Conservation (phyloP, 1,139 yeast species). For the Pichia sp. region DNA sequence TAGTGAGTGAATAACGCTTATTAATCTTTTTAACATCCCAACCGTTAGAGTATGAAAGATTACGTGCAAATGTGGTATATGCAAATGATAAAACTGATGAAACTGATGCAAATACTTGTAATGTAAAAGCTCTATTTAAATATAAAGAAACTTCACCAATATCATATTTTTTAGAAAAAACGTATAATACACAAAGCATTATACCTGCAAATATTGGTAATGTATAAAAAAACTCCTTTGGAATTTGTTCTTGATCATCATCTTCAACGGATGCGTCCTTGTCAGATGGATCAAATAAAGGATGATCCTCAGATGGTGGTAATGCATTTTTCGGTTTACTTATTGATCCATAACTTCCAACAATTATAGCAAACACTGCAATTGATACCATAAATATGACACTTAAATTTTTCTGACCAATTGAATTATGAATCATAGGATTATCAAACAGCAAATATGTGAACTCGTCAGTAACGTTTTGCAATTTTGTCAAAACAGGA, state of each 20-base stretch:
- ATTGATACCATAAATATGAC: slow-evolving; percentile 14
- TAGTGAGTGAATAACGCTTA: slow-evolving; percentile 29
- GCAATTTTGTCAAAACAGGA: slow-evolving; percentile 2
- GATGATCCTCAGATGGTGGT: slow-evolving; percentile 35
- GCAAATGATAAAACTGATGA: slow-evolving; percentile 24
- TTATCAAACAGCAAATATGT: slow-evolving; percentile 21
- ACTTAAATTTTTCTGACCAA: slow-evolving; percentile 13
- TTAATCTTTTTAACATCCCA: slow-evolving; percentile 19
- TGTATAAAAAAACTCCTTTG: slow-evolving; percentile 1
- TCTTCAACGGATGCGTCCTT: slow-evolving; percentile 27
- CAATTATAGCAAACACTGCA: slow-evolving; percentile 32
- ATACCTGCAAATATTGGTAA: slow-evolving; percentile 37
- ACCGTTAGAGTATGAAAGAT: slow-evolving; percentile 20
- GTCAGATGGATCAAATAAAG: slow-evolving; percentile 43
- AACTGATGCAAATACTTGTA: slow-evolving; percentile 29
- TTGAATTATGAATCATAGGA: slow-evolving; percentile 10
- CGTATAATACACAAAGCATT: slow-evolving; percentile 34
- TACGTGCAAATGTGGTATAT: slow-evolving; percentile 25
- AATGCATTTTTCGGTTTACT: slow-evolving; percentile 40
- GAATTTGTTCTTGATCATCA: slow-evolving; percentile 15
- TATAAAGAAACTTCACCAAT: slow-evolving; percentile 27
- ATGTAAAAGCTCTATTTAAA: slow-evolving; percentile 32
- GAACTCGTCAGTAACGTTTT: slow-evolving; percentile 12
- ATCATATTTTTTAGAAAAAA: slow-evolving; percentile 31
- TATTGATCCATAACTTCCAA: slow-evolving; percentile 39